These are phyloP conservation scores for Talaromyces sp. DNA, from an alignment of 2,329 filamentous ascomycete species.

Conservation along the genomic window DNA sequence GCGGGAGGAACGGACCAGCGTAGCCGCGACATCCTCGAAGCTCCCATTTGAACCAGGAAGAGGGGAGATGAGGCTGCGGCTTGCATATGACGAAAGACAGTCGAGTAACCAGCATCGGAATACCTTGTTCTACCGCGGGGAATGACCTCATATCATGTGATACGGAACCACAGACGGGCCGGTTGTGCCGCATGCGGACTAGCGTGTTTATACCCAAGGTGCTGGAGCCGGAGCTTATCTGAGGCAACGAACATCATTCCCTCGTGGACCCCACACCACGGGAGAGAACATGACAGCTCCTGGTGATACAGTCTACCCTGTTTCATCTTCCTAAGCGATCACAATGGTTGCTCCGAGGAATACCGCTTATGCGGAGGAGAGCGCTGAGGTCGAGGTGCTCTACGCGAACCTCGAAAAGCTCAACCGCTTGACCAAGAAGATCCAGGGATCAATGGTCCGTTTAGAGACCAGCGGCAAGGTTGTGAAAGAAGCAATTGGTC, in stretches of 20 bases:
- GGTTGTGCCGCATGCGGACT: slow-evolving; percentile 20
- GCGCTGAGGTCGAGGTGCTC: slow-evolving; percentile 68
- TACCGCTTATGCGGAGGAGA: slow-evolving; percentile 65
- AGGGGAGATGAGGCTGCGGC: slow-evolving; percentile 13
- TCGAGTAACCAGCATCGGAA: background rate
- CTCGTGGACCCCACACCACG: slow-evolving; percentile 20
- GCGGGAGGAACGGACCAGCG: slow-evolving; percentile 42
- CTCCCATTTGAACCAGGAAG: slow-evolving; percentile 37
- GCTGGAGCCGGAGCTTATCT: slow-evolving; percentile 24
- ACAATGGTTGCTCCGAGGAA: slow-evolving; percentile 60
- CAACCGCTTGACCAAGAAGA: slow-evolving; percentile 90
- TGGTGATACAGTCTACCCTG: slow-evolving; percentile 1
- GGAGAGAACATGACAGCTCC: slow-evolving; percentile 22
- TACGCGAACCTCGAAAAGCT: slow-evolving; percentile 84
- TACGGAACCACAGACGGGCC: slow-evolving; percentile 23
- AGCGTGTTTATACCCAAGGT: slow-evolving; percentile 18
- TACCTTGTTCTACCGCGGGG: background rate
- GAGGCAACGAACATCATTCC: slow-evolving; percentile 13
- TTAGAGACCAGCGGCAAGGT: slow-evolving; percentile 87
- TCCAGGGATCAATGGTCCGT: slow-evolving; percentile 80
- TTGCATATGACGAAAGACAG: slow-evolving; percentile 24
- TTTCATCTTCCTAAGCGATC: slow-evolving; percentile 19
- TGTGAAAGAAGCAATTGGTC: slow-evolving; percentile 87
- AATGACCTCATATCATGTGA: slow-evolving; percentile 36
- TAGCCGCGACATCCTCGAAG: slow-evolving; percentile 34